phyloP scores from a whole-genome alignment of 1,139 yeast species.

The Pichia kudriavzevii region DNA sequence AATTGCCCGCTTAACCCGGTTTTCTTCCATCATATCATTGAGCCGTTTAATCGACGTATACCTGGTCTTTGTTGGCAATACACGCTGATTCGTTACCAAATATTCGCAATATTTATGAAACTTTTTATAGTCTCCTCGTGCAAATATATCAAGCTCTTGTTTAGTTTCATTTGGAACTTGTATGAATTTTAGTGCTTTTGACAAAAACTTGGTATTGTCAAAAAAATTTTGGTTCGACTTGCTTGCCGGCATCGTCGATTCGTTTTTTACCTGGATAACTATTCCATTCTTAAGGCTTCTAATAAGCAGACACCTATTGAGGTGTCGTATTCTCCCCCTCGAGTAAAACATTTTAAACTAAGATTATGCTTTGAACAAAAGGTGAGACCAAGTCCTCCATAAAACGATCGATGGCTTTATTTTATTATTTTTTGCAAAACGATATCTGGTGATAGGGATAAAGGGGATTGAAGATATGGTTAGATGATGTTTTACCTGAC shows the following conservation, averaged over 20 bases:
- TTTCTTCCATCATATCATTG: constrained; percentile 6
- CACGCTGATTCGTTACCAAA: constrained; percentile 1
- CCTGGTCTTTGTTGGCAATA: constrained; percentile 1
- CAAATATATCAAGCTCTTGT: constrained; percentile 4
- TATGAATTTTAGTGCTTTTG: constrained; percentile 3
- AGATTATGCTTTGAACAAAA: too few species aligned
- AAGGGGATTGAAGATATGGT: too few species aligned
- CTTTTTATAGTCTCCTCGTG: constrained; percentile 3
- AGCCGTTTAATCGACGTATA: constrained; percentile 6
- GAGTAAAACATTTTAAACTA: constrained; percentile 4
- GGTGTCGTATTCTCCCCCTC: constrained; percentile 4
- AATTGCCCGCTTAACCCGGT: constrained; percentile 10
- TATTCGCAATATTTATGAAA: constrained; percentile 3
- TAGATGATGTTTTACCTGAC: too few species aligned
- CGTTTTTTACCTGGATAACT: background rate
- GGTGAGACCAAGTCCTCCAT: too few species aligned
- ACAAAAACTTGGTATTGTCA: constrained; percentile 1
- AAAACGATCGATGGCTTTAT: too few species aligned
- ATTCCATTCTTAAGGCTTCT: background rate
- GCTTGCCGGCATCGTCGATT: background rate
- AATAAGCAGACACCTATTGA: background rate
- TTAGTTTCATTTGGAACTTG: constrained; percentile 3
- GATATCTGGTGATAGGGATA: too few species aligned
- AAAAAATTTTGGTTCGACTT: background rate
- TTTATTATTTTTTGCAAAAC: too few species aligned